Evolutionary conservation across 805 yeast species (phyloP), one percentile per base, ranked within the genome.

Genomic region (Komagataella pseudopastoris): DNA sequence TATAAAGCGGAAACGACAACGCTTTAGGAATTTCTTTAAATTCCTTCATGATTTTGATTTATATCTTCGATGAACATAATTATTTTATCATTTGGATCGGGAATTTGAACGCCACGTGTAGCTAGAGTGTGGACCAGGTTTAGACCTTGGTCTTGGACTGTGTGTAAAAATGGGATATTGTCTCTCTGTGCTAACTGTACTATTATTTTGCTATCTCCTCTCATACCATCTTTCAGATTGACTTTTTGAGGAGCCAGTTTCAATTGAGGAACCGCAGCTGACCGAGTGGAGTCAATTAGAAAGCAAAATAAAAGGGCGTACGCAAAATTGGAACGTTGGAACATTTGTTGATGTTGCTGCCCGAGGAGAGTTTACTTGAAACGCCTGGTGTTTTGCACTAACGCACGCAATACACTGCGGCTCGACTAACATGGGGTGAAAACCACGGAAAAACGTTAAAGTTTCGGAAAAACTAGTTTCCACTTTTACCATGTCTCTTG

Each of bases 401-500:
- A 30, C 14, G 39, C 12, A 30, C 14, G 39, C 12, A 30, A 6
- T 3, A 14, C 10, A 1, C 14, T 30, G 39, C 39, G 39, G 39
- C 39, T 30, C 14, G 10, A 30, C 2, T 14, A 20, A 20, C 20
- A 20, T 8, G 39, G 4, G n/a, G 39, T 30, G 39, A 18, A 20
- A 44, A 12, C 46, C 46, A 2, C 23, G 46, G 23, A 44, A 8
- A 44, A 18, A 44, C 5, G 16, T 1, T 18, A n/a, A 3, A 12
- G 6, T 8, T 14, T 44, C 23, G 46, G 46, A 18, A 7, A 44
- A 44, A 17, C 46, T 18, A n/a, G 17, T 12, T 30, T 30, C 39
- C 39, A 30, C 39, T 64, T 4, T 3, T 61, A 90, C 96, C 96
- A 90, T 0, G 95, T 87, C 61, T 90, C 97, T 66, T 90, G 96